Evolutionary conservation across 225 moss, liverwort and hornwort species (phyloP).

Genomic region (Pseudisothecium myosuroides): DNA sequence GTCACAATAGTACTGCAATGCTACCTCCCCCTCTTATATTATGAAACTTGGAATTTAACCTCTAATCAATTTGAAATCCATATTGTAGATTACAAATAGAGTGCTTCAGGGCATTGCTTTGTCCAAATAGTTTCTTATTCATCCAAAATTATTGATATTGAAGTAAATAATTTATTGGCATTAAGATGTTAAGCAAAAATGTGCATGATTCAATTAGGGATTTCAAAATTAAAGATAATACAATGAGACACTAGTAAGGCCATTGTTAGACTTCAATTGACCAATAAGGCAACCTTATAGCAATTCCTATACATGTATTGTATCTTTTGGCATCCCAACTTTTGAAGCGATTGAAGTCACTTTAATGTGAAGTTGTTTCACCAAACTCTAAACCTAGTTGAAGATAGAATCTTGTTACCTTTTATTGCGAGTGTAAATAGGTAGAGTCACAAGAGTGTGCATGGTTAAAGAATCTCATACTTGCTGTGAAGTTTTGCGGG

Average conservation of each 20-base stretch:
- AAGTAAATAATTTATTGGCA: not conserved
- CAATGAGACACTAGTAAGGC: not conserved
- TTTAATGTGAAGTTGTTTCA: accelerated
- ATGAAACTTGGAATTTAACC: not conserved
- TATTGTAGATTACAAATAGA: not conserved
- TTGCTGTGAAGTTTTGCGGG: accelerated
- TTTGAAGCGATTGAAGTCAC: accelerated
- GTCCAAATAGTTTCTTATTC: not conserved
- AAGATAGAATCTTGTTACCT: not conserved
- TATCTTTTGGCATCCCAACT: accelerated
- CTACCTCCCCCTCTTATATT: too few species aligned
- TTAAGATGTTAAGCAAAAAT: not conserved
- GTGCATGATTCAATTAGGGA: not conserved
- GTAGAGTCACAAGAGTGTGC: not conserved
- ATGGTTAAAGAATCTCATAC: not conserved
- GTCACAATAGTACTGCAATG: not conserved
- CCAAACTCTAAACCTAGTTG: not conserved
- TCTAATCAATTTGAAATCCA: not conserved
- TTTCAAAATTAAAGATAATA: not conserved
- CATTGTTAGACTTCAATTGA: accelerated
- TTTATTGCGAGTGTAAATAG: not conserved
- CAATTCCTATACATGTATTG: not conserved
- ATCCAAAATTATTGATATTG: not conserved
- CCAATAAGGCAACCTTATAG: accelerated
- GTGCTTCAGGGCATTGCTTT: not conserved